Conservation (phyloP, 2,329 filamentous ascomycete genomes). For the Grosmannia penicillata region DNA sequence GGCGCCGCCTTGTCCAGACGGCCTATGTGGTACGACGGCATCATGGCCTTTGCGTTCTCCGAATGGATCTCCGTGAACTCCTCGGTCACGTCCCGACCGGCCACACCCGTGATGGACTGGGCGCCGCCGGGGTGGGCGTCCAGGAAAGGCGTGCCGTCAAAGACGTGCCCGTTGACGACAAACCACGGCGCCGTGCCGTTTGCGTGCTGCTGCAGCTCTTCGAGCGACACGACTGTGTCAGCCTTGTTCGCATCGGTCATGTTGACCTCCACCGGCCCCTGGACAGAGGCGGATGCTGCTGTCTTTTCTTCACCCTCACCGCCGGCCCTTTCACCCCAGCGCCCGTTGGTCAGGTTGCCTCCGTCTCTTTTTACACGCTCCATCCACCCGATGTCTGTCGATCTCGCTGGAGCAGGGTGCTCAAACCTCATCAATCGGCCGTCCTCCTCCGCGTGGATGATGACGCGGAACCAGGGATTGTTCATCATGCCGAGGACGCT, state of each 20-base stretch:
- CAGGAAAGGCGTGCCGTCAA: slow-evolving; percentile 70
- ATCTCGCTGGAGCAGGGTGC: slow-evolving; percentile 70
- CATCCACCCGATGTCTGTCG: slow-evolving; percentile 83
- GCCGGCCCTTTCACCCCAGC: slow-evolving; percentile 58
- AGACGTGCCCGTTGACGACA: slow-evolving; percentile 75
- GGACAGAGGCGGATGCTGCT: no score
- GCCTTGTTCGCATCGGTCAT: slow-evolving; percentile 56
- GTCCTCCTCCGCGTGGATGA: slow-evolving; percentile 53
- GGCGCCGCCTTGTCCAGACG: slow-evolving; percentile 49
- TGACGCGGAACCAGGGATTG: slow-evolving; percentile 81
- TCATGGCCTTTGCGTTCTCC: slow-evolving; percentile 85
- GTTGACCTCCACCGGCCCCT: slow-evolving; percentile 49
- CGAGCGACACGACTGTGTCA: slow-evolving; percentile 43
- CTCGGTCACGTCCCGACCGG: slow-evolving; percentile 70
- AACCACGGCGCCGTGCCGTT: slow-evolving; percentile 64
- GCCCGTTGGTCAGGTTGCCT: slow-evolving; percentile 65
- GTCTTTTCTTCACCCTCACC: slow-evolving; percentile 25
- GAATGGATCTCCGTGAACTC: slow-evolving; percentile 89
- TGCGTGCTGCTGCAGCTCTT: slow-evolving; percentile 57
- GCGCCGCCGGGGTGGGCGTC: slow-evolving; percentile 76
- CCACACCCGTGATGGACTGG: slow-evolving; percentile 67
- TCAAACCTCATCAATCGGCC: slow-evolving; percentile 57
- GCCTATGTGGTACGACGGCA: slow-evolving; percentile 74
- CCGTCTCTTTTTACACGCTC: slow-evolving; percentile 73
- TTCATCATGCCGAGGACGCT: slow-evolving; percentile 96